These are phyloP conservation scores for Eucalyptus tenuipes DNA, from an alignment of 345 rosid genomes.

Conservation along the genomic window DNA sequence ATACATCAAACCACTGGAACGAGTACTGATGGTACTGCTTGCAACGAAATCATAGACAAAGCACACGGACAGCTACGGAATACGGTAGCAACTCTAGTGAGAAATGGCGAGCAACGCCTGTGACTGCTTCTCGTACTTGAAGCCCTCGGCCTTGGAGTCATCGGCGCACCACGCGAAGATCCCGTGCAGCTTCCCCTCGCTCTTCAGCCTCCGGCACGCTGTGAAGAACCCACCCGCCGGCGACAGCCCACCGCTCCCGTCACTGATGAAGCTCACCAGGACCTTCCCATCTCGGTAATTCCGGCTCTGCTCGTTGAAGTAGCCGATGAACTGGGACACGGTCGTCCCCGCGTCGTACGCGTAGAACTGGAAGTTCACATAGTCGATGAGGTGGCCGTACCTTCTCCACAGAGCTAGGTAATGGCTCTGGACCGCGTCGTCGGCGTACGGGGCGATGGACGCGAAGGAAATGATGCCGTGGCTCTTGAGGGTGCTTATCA, in stretches of 20 bases:
- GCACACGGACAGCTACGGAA: not conserved
- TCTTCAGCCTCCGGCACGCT: slow-evolving; percentile 1
- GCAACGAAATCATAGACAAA: not conserved
- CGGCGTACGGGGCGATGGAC: slow-evolving; percentile 4
- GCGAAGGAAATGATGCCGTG: not conserved
- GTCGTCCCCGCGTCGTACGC: slow-evolving; percentile 1
- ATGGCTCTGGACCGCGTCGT: not conserved
- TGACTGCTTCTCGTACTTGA: slow-evolving; percentile 5
- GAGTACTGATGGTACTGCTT: not conserved
- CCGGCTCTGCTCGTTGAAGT: not conserved
- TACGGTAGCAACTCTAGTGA: not conserved
- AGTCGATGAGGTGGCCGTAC: slow-evolving; percentile 3
- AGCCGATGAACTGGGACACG: not conserved
- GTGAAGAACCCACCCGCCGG: slow-evolving; percentile 1
- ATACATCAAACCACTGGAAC: not conserved
- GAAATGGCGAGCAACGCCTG: slow-evolving; percentile 1
- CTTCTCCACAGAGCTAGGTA: slow-evolving; percentile 4
- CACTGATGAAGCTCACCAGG: slow-evolving; percentile 4
- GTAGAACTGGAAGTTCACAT: slow-evolving; percentile 10
- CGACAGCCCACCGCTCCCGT: not conserved
- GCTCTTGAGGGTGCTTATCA: slow-evolving; percentile 3
- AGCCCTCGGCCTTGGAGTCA: slow-evolving; percentile 4
- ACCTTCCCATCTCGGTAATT: slow-evolving; percentile 1
- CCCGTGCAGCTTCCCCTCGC: slow-evolving; percentile 2
- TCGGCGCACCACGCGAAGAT: slow-evolving; percentile 8